Evolutionary conservation across 2,329 filamentous ascomycete genomes (phyloP).

Genomic region (Zopfia rhizophila): DNA sequence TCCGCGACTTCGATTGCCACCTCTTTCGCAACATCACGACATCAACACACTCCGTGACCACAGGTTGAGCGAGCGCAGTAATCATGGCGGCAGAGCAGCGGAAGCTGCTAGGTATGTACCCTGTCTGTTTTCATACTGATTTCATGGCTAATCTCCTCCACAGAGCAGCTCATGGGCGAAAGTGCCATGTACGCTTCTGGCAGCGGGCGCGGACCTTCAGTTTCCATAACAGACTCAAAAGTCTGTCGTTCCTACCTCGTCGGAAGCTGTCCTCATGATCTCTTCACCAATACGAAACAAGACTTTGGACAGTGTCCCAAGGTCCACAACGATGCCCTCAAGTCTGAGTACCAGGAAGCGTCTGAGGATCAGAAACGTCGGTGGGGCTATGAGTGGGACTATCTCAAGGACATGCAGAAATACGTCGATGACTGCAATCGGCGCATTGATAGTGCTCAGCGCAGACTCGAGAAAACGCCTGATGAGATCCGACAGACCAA

Average conservation of each 20-base stretch:
- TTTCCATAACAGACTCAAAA: conserved; percentile 90
- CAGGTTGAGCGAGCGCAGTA: conserved; percentile 17
- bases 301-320: conserved; percentile 91
- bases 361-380: conserved; percentile 76
- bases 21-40: conserved; percentile 9
- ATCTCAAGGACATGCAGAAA: conserved; percentile 93
- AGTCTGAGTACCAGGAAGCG: conserved; percentile 85
- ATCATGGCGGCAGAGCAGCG: conserved; percentile 95
- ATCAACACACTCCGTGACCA: conserved; percentile 7
- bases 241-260: conserved; percentile 94
- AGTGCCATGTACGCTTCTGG: conserved; percentile 82
- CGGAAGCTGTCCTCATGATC: conserved; percentile 95
- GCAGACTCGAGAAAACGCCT: conserved; percentile 93
- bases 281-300: conserved; percentile 99
- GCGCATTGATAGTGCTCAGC: conserved; percentile 89
- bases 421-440: conserved; percentile 98
- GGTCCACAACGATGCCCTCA: conserved; percentile 87
- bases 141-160: conserved; percentile 27
- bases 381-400: conserved; percentile 95
- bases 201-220: conserved; percentile 79
- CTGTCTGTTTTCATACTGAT: conserved; percentile 2
- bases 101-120: conserved; percentile 81
- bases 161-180: conserved; percentile 85
- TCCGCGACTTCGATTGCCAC: conserved; percentile 7
- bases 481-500: conserved; percentile 98